Percentiles rank a stretch among this genome's conserved stretches.
phyloP scores from a whole-genome alignment of 2,329 filamentous ascomycete species.

The Chalara sp. region DNA sequence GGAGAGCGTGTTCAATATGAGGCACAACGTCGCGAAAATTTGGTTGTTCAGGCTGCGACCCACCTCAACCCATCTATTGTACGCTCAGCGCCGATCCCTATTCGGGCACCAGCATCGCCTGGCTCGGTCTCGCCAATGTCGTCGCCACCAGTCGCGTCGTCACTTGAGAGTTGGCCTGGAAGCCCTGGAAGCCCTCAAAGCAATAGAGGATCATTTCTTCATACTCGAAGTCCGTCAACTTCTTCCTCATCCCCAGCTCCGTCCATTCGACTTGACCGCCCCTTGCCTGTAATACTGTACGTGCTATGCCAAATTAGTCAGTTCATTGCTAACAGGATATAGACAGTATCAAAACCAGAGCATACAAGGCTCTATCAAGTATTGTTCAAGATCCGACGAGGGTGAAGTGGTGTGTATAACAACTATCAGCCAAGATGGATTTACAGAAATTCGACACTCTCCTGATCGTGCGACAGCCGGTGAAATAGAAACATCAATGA shows the following conservation, averaged over 20 bases:
- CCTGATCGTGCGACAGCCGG: conserved; percentile 7
- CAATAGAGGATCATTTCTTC: conserved; percentile 3
- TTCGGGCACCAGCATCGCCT: conserved; percentile 1
- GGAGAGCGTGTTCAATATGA: conserved; percentile 17
- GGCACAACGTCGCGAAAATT: conserved; percentile 12
- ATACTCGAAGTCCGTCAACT: conserved; percentile 10
- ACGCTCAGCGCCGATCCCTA: conserved; percentile 7
- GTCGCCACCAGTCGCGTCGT: conserved; percentile 1
- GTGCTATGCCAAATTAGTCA: neutral
- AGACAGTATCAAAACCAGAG: conserved; percentile 10
- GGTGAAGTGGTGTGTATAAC: conserved; percentile 13
- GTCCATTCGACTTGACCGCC: conserved; percentile 8
- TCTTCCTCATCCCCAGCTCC: conserved; percentile 7
- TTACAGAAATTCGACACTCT: conserved; percentile 12
- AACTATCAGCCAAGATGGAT: conserved; percentile 8
- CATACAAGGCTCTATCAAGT: conserved; percentile 8
- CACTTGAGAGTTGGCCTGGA: conserved; percentile 3
- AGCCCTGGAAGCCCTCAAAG: conserved; percentile 7
- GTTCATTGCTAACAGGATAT: neutral
- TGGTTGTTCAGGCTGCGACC: neutral
- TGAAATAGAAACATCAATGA: conserved; percentile 15
- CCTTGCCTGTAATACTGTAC: conserved; percentile 10
- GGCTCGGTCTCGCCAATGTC: neutral
- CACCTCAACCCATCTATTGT: neutral
- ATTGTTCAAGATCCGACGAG: conserved; percentile 8